Base-by-base conservation (phyloP, 257 asterid species). In the Solanum verrucosum region DNA sequence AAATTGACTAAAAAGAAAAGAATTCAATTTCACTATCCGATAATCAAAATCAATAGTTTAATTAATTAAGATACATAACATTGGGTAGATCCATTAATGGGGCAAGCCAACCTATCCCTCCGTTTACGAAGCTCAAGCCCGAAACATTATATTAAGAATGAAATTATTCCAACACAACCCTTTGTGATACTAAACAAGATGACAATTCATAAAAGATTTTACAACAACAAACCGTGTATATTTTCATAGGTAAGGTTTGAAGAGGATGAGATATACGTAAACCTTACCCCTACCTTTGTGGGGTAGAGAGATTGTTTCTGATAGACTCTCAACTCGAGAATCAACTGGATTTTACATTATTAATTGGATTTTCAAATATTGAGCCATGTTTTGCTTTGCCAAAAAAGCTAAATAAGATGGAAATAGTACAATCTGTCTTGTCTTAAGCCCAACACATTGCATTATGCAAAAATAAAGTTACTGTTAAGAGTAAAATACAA, bases 241-340 rank as follows among this genome's bases (percentile, higher is more conserved):
- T 27, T 68, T 27, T 0, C 74, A 68, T 0, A 68, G 3, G 74
- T 65, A n/a, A 12, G 4, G 5, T 25, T 1, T 5, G 18, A 25
- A 0, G 37, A 29, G 6, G 6, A 0, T 70, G 35, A 67, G 34
- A 70, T 67, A 5, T 67, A 70, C 6, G 1, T 3, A 6, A 0
- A 14, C n/a, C 13, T 31, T 71, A 31, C 5, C 1, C 14, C 7
- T 4, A 31, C 0, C 40, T 0, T 70, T 3, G n/a, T 71, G 7
- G 3, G n/a, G 0, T 71, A 7, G 1, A 31, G 4, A 6, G 0
- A 7, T 16, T 31, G 21, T 29, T 31, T 71, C 6, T 18, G 1
- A 71, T 71, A 71, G 40, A 70, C n/a, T 0, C 13, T 70, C 37
- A 9, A 9, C 40, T 70, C n/a, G 0, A 15, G 40, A 70, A 71